These are phyloP conservation scores for Agaricus sinodeliciosus DNA, from an alignment of 768 basidiomycete species.

Conservation along the genomic window DNA sequence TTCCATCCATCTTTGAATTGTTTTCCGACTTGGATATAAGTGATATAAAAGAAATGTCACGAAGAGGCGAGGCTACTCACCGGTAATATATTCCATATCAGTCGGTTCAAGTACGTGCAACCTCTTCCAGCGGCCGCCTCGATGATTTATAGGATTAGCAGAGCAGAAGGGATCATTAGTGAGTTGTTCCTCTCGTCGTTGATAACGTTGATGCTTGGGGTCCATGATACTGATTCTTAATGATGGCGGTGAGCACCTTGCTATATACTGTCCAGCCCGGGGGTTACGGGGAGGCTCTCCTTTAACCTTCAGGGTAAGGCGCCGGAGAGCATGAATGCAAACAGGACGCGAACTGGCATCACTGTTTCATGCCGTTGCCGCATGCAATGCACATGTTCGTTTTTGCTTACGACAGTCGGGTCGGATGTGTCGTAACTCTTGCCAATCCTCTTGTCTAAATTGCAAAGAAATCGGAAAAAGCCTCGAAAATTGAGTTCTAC, in stretches of 20 bases:
- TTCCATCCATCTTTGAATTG: slow-evolving; percentile 49
- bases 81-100: slow-evolving; percentile 28
- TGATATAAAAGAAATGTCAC: neutral
- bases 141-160: slow-evolving; percentile 35
- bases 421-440: neutral
- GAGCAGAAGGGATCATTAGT: slow-evolving; percentile 34
- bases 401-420: neutral
- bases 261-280: neutral
- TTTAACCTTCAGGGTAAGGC: neutral
- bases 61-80: slow-evolving; percentile 23
- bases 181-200: slow-evolving; percentile 14
- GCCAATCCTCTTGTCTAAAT: neutral
- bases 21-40: slow-evolving; percentile 33
- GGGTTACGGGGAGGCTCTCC: neutral
- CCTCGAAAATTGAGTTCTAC: no score
- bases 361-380: neutral
- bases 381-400: neutral
- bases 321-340: neutral
- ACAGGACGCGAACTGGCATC: neutral
- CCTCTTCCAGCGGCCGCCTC: slow-evolving; percentile 33
- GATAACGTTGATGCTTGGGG: neutral
- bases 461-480: no score
- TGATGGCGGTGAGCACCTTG: neutral
- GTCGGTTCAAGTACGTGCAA: slow-evolving; percentile 32
- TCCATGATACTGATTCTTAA: neutral